Evolutionary conservation across 495 filamentous ascomycete species (phyloP).

Genomic region (Penicillium lividum): DNA sequence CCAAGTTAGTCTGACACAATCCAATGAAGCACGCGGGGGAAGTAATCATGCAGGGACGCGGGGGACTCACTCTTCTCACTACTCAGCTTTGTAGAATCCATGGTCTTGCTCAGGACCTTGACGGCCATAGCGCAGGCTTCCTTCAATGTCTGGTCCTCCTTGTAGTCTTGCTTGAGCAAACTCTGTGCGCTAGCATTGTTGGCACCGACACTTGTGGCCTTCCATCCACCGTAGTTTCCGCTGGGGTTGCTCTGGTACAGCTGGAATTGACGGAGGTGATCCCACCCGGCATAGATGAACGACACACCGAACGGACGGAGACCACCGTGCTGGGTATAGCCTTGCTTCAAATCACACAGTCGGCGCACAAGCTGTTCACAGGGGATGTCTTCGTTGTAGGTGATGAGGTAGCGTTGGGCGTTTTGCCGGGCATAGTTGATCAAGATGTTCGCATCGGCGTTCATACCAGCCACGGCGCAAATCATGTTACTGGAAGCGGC

Average conservation of each 20-base stretch:
- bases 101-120: conserved; percentile 99
- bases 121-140: conserved; percentile 97
- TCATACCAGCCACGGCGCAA: conserved; percentile 98
- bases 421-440: conserved; percentile 99
- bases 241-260: conserved; percentile 99
- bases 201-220: conserved; percentile 94
- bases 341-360: conserved; percentile 98
- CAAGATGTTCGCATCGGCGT: conserved; percentile 97
- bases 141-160: conserved; percentile 93
- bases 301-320: conserved; percentile 97
- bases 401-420: conserved; percentile 94
- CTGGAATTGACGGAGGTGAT: conserved; percentile 93
- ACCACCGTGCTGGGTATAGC: conserved; percentile 98
- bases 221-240: conserved; percentile 99
- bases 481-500: conserved; percentile 86
- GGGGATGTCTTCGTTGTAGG: conserved; percentile 99
- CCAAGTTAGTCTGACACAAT: conserved; percentile 33
- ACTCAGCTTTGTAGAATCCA: conserved; percentile 98
- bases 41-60: not conserved
- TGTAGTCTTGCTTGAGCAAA: conserved; percentile 98
- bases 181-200: conserved; percentile 98
- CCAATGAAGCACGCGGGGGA: not conserved
- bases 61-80: conserved; percentile 91
- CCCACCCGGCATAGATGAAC: conserved; percentile 99
- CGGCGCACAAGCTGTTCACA: conserved; percentile 97